Evolutionary conservation across 257 asterid genomes (phyloP).

Genomic region (Coffea canephora): DNA sequence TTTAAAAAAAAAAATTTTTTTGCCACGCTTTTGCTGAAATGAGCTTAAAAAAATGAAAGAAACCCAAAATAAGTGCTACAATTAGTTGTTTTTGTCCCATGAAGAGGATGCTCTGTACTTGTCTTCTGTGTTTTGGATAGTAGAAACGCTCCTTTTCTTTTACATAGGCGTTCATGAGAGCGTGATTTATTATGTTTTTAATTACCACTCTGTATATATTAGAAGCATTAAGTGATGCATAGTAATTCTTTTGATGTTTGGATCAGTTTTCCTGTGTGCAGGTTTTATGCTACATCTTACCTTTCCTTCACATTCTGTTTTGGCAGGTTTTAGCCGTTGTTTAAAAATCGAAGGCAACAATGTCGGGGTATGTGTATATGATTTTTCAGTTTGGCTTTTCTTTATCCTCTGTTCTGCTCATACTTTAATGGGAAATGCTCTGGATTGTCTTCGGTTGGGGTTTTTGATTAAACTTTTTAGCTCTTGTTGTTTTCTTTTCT

Average conservation of each 20-base stretch:
- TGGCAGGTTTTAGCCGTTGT: slow-evolving; percentile 14
- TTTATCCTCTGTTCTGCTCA: no score
- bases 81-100: background rate
- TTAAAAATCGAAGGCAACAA: slow-evolving; percentile 9
- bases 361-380: slow-evolving; percentile 30
- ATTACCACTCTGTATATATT: background rate
- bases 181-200: background rate
- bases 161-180: no score
- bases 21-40: background rate
- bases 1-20: no score
- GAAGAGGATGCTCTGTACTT: background rate
- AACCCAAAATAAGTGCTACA: background rate
- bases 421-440: background rate
- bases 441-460: background rate
- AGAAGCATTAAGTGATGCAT: background rate
- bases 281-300: background rate
- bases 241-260: background rate
- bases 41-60: background rate
- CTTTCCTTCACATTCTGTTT: background rate
- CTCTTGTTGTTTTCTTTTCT: background rate
- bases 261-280: no score
- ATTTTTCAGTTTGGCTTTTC: background rate
- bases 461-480: no score
- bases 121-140: background rate
- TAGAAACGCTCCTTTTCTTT: background rate